Conservation (phyloP, 1,284 basidiomycete genomes). For the Ustilago loliicola region DNA sequence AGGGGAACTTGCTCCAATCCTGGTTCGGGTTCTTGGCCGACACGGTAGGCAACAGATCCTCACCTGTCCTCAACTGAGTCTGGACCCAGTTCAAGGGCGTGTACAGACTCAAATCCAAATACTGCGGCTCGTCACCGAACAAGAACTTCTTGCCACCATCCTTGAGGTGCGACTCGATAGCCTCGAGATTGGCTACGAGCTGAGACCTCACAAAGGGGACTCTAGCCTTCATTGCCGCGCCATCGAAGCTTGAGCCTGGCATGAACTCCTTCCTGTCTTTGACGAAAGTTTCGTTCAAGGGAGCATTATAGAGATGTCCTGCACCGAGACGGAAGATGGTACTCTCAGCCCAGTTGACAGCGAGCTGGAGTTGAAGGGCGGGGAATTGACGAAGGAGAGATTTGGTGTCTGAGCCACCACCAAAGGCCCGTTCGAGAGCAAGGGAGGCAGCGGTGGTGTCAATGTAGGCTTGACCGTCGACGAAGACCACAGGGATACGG, state of each 20-base stretch:
- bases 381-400: slow-evolving; percentile 25
- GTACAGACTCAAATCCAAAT: slow-evolving; percentile 42
- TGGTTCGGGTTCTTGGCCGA: slow-evolving; percentile 16
- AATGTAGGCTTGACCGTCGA: slow-evolving; percentile 48
- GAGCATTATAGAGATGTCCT: slow-evolving; percentile 42
- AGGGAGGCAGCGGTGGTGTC: slow-evolving; percentile 42
- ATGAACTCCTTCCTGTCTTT: slow-evolving; percentile 39
- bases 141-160: slow-evolving; percentile 17
- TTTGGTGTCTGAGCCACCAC: slow-evolving; percentile 8
- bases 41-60: slow-evolving; percentile 37
- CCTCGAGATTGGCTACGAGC: slow-evolving; percentile 29
- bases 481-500: slow-evolving; percentile 44
- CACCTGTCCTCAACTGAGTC: slow-evolving; percentile 39
- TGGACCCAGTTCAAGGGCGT: slow-evolving; percentile 50
- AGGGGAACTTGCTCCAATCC: slow-evolving; percentile 36
- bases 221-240: slow-evolving; percentile 25
- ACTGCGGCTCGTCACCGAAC: slow-evolving; percentile 30
- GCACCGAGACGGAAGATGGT: slow-evolving; percentile 33
- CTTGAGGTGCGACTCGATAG: slow-evolving; percentile 34
- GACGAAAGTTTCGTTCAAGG: slow-evolving; percentile 29
- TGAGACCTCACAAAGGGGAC: slow-evolving; percentile 37
- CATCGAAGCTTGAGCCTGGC: slow-evolving; percentile 33
- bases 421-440: slow-evolving; percentile 41
- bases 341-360: slow-evolving; percentile 42
- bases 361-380: slow-evolving; percentile 38